These are phyloP conservation scores for Sporisorium sorghi DNA, from an alignment of 1,284 basidiomycete genomes.

Conservation along the genomic window DNA sequence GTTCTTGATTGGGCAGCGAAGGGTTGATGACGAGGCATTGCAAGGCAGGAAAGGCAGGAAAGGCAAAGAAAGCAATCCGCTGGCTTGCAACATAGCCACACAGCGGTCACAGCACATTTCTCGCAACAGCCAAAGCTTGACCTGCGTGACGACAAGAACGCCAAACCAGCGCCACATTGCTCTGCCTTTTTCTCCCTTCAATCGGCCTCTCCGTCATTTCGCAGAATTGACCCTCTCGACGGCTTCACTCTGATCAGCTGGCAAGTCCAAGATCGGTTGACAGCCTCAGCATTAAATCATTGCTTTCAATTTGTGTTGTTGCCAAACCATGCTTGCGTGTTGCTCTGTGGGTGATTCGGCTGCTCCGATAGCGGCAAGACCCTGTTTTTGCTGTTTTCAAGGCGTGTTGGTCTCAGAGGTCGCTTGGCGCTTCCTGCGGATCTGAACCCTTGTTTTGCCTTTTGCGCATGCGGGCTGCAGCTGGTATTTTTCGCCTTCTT, in stretches of 20 bases:
- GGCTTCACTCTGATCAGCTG: neutral
- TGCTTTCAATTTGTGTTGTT: conserved; percentile 7
- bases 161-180: conserved; percentile 6
- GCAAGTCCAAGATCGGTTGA: neutral
- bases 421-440: neutral
- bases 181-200: neutral
- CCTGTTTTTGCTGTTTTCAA: neutral
- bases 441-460: neutral
- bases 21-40: neutral
- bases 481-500: too few relatives aligned
- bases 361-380: neutral
- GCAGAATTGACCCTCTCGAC: neutral
- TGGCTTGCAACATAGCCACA: neutral
- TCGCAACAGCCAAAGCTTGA: too few relatives aligned
- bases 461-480: neutral
- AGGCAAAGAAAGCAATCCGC: neutral
- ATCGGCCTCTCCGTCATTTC: neutral
- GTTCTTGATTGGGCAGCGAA: neutral
- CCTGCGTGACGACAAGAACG: conserved; percentile 10
- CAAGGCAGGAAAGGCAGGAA: neutral
- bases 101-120: too few relatives aligned
- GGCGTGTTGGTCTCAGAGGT: conserved; percentile 6
- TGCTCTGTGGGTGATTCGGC: neutral
- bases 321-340: neutral
- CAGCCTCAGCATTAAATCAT: too few relatives aligned